Conservation (phyloP, 2,329 filamentous ascomycete genomes). For the Geosmithia flava region DNA sequence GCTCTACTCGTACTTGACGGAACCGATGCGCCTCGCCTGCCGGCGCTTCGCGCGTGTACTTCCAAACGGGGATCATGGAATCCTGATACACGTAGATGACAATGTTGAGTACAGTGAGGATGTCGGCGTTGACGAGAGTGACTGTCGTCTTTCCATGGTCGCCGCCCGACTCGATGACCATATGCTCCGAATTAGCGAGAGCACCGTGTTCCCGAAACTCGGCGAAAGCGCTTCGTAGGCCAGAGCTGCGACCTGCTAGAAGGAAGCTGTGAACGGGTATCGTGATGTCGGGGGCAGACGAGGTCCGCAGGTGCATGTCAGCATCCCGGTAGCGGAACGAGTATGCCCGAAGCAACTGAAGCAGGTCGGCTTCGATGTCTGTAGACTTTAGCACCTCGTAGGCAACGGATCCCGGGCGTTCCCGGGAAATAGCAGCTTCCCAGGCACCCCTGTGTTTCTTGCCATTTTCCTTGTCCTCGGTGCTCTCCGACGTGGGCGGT, state of each 20-base stretch:
- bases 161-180: conserved; percentile 18
- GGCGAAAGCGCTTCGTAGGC: conserved; percentile 51
- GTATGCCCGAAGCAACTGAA: conserved; percentile 30
- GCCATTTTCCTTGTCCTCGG: neutral
- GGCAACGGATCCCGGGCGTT: conserved; percentile 36
- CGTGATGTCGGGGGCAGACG: conserved; percentile 51
- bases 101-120: conserved; percentile 69
- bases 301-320: conserved; percentile 36
- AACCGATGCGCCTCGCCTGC: conserved; percentile 58
- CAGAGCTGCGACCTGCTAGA: conserved; percentile 58
- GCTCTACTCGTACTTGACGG: conserved; percentile 66
- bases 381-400: conserved; percentile 45
- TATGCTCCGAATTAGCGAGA: conserved; percentile 12
- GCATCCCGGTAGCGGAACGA: conserved; percentile 24
- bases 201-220: conserved; percentile 30
- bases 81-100: conserved; percentile 75
- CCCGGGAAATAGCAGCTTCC: conserved; percentile 18
- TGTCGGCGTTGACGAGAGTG: conserved; percentile 57
- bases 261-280: conserved; percentile 81
- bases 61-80: conserved; percentile 73
- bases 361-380: conserved; percentile 54
- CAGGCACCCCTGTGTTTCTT: conserved; percentile 6
- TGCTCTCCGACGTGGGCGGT: conserved; percentile 9
- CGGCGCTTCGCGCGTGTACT: conserved; percentile 55
- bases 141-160: conserved; percentile 39